These are phyloP conservation scores for Penicillium steckii DNA, from an alignment of 495 filamentous ascomycete genomes.

Conservation along the genomic window DNA sequence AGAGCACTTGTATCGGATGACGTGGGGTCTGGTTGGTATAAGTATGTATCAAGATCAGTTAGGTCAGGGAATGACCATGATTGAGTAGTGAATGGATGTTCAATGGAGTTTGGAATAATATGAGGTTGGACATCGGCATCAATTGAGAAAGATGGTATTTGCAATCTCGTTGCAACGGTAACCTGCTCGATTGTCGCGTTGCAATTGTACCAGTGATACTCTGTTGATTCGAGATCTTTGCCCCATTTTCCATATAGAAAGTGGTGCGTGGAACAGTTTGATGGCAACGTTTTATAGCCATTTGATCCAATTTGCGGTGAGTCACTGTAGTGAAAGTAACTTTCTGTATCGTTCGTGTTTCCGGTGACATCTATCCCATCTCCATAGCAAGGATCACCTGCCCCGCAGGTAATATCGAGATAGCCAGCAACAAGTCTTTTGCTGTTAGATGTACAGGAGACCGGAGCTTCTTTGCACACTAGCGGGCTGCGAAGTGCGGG, in stretches of 20 bases:
- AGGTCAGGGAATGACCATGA: background rate
- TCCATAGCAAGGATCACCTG: background rate
- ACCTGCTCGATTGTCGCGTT: conserved; percentile 2
- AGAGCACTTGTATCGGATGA: background rate
- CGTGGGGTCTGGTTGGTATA: too few relatives aligned
- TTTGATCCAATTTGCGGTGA: too few relatives aligned
- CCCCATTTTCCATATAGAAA: background rate
- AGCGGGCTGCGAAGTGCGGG: background rate
- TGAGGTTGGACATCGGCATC: background rate
- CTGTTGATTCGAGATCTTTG: background rate
- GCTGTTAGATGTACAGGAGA: background rate
- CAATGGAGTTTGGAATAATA: background rate
- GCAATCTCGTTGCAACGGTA: background rate
- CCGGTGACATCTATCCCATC: too few relatives aligned
- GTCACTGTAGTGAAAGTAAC: too few relatives aligned
- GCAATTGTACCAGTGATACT: background rate
- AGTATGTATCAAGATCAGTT: background rate
- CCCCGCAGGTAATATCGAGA: background rate
- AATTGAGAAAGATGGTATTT: background rate
- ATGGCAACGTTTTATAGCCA: background rate
- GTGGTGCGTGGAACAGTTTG: background rate
- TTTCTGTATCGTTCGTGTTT: too few relatives aligned
- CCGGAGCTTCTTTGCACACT: background rate
- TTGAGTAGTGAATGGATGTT: background rate
- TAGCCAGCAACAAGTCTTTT: background rate